Conservation (phyloP, 495 filamentous ascomycete species). For the Xylaria longipes region DNA sequence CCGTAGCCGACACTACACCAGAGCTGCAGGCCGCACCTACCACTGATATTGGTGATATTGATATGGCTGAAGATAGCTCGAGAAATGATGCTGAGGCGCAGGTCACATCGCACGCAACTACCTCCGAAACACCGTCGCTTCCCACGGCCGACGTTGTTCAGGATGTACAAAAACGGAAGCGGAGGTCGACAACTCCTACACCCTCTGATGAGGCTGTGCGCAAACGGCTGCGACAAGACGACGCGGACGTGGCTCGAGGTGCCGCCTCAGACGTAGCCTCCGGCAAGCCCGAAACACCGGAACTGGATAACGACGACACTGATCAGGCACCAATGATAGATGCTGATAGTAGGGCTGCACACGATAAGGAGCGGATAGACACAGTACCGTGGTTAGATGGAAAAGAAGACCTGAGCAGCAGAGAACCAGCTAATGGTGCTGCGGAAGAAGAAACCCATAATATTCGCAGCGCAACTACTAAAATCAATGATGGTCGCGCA, state of each 20-base stretch:
- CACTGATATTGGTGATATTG: not conserved
- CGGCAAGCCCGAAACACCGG: conserved; percentile 7
- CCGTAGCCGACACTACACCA: not conserved
- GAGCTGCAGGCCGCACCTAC: not conserved
- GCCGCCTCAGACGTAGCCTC: conserved; percentile 5
- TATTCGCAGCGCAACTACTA: not conserved
- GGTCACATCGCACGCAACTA: conserved; percentile 16
- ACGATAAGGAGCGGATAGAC: conserved; percentile 6
- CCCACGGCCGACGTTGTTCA: conserved; percentile 52
- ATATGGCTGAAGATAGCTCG: not conserved
- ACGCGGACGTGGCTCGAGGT: conserved; percentile 18
- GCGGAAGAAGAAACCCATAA: conserved; percentile 27
- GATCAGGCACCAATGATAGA: not conserved
- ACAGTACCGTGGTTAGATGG: conserved; percentile 5
- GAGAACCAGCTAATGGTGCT: conserved; percentile 19
- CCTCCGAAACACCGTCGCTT: conserved; percentile 29
- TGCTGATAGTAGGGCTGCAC: not conserved
- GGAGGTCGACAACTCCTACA: conserved; percentile 72
- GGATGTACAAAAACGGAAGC: conserved; percentile 74
- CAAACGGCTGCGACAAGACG: conserved; percentile 51
- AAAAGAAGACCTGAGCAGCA: conserved; percentile 17
- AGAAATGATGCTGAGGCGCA: conserved; percentile 26
- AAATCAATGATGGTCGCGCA: not conserved
- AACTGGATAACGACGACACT: conserved; percentile 1
- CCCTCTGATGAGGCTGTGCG: conserved; percentile 54